Evolutionary conservation across 2,329 filamentous ascomycete species (phyloP).

Genomic region (Tolypocladium paradoxum): DNA sequence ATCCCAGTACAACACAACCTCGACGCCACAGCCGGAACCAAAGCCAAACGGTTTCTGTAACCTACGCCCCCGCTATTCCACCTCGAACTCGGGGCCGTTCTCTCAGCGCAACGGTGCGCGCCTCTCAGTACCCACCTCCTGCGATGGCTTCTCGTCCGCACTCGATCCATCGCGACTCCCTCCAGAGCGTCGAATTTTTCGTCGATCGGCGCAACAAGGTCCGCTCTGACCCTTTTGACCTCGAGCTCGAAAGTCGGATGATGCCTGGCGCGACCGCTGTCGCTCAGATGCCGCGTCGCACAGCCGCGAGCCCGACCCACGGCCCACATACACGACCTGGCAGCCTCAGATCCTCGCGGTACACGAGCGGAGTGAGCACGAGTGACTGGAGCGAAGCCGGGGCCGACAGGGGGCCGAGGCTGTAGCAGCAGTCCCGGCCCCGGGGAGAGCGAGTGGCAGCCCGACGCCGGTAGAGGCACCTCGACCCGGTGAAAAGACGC

Average conservation of each 20-base stretch:
- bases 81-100: slow-evolving; percentile 39
- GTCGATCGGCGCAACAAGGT: slow-evolving; percentile 42
- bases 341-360: slow-evolving; percentile 29
- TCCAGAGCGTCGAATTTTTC: slow-evolving; percentile 30
- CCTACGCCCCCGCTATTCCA: slow-evolving; percentile 23
- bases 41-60: slow-evolving; percentile 1
- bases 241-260: slow-evolving; percentile 31
- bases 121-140: slow-evolving; percentile 15
- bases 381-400: slow-evolving; percentile 23
- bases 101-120: slow-evolving; percentile 16
- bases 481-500: neutral
- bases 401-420: neutral
- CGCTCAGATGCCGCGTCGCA: slow-evolving; percentile 10
- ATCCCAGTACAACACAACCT: slow-evolving; percentile 37
- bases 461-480: slow-evolving; percentile 4
- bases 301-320: slow-evolving; percentile 26
- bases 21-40: slow-evolving; percentile 5
- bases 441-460: slow-evolving; percentile 15
- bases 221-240: slow-evolving; percentile 54
- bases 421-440: neutral
- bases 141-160: slow-evolving; percentile 22
- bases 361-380: slow-evolving; percentile 41
- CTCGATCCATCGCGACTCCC: slow-evolving; percentile 26
- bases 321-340: slow-evolving; percentile 35
- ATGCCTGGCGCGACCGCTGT: slow-evolving; percentile 8